These are phyloP conservation scores for Naegleria lovaniensis DNA, from an alignment of 208 protist species.

Conservation along the genomic window DNA sequence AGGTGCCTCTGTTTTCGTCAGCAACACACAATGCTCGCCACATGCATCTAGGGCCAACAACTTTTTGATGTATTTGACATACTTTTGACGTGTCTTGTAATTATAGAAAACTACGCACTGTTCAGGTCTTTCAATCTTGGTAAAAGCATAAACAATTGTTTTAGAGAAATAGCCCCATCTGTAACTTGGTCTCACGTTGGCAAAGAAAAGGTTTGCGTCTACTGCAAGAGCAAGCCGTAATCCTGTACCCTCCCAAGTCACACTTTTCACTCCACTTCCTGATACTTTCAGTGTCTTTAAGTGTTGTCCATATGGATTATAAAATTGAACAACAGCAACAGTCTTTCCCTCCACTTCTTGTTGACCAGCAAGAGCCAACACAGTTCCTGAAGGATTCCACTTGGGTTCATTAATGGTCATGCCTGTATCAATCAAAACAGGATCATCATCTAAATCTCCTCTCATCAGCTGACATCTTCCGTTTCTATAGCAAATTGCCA, in stretches of 20 bases:
- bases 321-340: constrained; percentile 83
- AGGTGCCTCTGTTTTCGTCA: constrained; percentile 54
- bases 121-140: constrained; percentile 73
- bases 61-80: constrained; percentile 73
- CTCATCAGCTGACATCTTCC: constrained; percentile 84
- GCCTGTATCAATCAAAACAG: constrained; percentile 78
- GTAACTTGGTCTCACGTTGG: constrained; percentile 88
- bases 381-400: constrained; percentile 86
- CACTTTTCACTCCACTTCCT: constrained; percentile 65
- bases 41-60: constrained; percentile 64
- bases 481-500: constrained; percentile 74
- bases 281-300: constrained; percentile 79
- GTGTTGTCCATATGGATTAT: constrained; percentile 74
- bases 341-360: constrained; percentile 36
- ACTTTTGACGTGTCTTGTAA: constrained; percentile 73
- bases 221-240: constrained; percentile 85
- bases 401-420: constrained; percentile 60
- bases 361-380: constrained; percentile 74
- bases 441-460: constrained; percentile 67
- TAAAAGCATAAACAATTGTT: constrained; percentile 83
- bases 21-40: constrained; percentile 75
- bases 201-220: constrained; percentile 91
- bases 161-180: constrained; percentile 84
- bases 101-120: constrained; percentile 90
- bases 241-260: constrained; percentile 86